Evolutionary conservation across 148 eudicot genomes (phyloP), one percentile per base, ranked within the genome.

Genomic region (Rheum nobile): DNA sequence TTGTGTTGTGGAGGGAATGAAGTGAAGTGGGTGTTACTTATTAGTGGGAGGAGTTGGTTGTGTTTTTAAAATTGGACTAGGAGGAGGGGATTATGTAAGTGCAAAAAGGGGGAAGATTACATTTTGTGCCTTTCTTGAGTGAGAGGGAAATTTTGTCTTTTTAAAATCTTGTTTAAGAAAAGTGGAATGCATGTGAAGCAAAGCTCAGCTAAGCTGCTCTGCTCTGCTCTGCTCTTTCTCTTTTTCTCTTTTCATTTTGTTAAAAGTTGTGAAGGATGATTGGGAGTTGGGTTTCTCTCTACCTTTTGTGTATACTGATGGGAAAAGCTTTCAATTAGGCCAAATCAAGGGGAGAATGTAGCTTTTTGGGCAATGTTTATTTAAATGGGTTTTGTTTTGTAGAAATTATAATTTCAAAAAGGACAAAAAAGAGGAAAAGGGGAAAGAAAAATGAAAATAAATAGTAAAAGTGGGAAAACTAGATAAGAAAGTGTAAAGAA

Each of bases 101-200:
- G 76, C 57, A 78, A 57, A 63, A 44, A 71, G 67, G 61, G 75
- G 44, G 44, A 75, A 59, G 82, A n/a, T 50, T 19, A 50, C 5
- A 69, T 78, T 48, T 82, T 90, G 88, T 92, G 89, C 97, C 88
- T 92, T 88, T 72, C 97, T 85, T 89, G 97, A 50, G 8, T 19
- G 57, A 50, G 57, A 50, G 57, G 57, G 57, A 50, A 50, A 50
- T 50, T 50, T 50, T 50, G 57, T 50, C 57, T 50, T 50, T 41
- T 19, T 19, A 50, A 50, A 50, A 50, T 10, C 24, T 86, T 26
- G 76, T 34, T 83, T 67, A 79, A 67, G 43, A 76, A 86, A 88
- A 88, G 91, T 86, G 88, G 85, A 80, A 80, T 79, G 89, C 95
- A 88, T 89, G 97, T 92, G 97, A 86, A 74, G 82, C 80, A 91